Percentiles rank a stretch among this genome's conserved stretches.
phyloP scores from a whole-genome alignment of 2,329 filamentous ascomycete species.

The Sporothrix curviconia region DNA sequence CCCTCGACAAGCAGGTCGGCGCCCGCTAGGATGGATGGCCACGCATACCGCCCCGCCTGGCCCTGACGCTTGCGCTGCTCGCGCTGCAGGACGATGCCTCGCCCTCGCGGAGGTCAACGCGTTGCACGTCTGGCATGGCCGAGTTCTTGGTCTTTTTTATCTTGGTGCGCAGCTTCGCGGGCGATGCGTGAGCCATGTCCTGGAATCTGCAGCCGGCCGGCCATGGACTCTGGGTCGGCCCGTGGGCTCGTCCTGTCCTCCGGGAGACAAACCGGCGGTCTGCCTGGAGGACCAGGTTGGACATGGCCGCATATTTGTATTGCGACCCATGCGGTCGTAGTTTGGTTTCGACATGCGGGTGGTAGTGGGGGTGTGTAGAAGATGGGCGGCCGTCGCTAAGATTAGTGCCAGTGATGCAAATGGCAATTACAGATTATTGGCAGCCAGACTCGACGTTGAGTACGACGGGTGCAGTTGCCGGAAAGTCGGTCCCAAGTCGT shows the following conservation, averaged over 20 bases:
- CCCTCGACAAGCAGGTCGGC: slow-evolving; percentile 82
- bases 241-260: slow-evolving; percentile 86
- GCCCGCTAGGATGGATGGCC: slow-evolving; percentile 73
- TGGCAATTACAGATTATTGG: too few species aligned
- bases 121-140: slow-evolving; percentile 62
- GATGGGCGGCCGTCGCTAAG: neutral
- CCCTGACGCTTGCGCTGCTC: slow-evolving; percentile 84
- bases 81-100: slow-evolving; percentile 73
- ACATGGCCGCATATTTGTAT: slow-evolving; percentile 99
- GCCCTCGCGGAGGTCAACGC: slow-evolving; percentile 71
- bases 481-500: neutral
- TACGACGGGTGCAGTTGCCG: too few species aligned
- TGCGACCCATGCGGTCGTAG: slow-evolving; percentile 78
- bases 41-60: slow-evolving; percentile 52
- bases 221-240: slow-evolving; percentile 96
- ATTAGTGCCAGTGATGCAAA: too few species aligned
- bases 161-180: slow-evolving; percentile 60
- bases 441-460: too few species aligned
- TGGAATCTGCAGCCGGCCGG: slow-evolving; percentile 85
- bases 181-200: slow-evolving; percentile 84
- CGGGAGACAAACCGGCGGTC: slow-evolving; percentile 92
- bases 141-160: slow-evolving; percentile 70
- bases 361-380: slow-evolving; percentile 16
- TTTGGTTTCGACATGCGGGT: slow-evolving; percentile 57
- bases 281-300: slow-evolving; percentile 99